Percentiles rank a stretch among this genome's conserved stretches.
Evolutionary conservation across 176 grass and related monocot genomes (phyloP).

Genomic region (Triticum timopheevii): DNA sequence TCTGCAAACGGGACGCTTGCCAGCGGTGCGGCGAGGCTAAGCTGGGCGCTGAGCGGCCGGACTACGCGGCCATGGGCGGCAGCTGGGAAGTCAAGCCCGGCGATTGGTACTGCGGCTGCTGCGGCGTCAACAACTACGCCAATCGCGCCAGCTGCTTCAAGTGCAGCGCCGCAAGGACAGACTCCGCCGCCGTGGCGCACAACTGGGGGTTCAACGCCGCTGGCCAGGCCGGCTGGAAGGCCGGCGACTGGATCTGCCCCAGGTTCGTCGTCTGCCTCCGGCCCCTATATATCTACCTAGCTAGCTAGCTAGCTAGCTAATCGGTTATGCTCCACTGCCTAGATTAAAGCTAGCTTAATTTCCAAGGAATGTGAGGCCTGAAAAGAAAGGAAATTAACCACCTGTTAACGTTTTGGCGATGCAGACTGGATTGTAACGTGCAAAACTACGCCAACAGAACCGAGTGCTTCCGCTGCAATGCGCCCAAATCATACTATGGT

Average conservation of each 20-base stretch:
- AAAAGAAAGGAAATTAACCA: not conserved
- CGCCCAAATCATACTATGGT: constrained; percentile 71
- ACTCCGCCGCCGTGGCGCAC: constrained; percentile 57
- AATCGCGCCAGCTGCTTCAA: constrained; percentile 79
- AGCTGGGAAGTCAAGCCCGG: constrained; percentile 92
- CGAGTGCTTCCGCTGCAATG: constrained; percentile 73
- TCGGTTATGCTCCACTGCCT: not conserved
- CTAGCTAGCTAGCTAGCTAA: not conserved
- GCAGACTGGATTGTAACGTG: constrained; percentile 66
- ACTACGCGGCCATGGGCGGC: constrained; percentile 30
- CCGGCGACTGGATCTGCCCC: constrained; percentile 89
- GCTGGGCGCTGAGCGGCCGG: constrained; percentile 49
- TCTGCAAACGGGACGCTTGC: constrained; percentile 84
- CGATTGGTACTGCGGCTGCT: constrained; percentile 82
- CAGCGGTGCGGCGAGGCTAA: constrained; percentile 76
- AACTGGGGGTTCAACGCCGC: constrained; percentile 63
- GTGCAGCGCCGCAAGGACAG: constrained; percentile 72
- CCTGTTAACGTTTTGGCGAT: not conserved
- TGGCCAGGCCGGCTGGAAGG: constrained; percentile 62
- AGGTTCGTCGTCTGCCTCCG: constrained; percentile 34
- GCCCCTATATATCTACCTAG: not conserved
- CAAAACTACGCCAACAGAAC: constrained; percentile 87
- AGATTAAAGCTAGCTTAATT: not conserved
- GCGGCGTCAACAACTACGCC: constrained; percentile 80
- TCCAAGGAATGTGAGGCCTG: constrained; percentile 17